phyloP scores from a whole-genome alignment of 2,329 filamentous ascomycete genomes.

The Aspergillus sclerotialis region DNA sequence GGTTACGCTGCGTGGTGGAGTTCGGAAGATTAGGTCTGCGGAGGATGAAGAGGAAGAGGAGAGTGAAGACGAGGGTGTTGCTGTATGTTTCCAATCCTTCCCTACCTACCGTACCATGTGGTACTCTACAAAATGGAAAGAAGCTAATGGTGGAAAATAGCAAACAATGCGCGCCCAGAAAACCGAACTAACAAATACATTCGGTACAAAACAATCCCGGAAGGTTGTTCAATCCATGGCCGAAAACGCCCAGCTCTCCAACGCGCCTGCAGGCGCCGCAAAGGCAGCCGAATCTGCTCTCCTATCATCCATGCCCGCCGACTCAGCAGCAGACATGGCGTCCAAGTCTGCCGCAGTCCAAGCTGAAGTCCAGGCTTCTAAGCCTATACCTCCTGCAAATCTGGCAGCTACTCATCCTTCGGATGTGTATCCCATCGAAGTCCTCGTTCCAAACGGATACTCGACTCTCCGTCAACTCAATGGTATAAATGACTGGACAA shows the following conservation, averaged over 20 bases:
- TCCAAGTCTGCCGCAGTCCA: slow-evolving; percentile 29
- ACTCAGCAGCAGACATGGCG: slow-evolving; percentile 22
- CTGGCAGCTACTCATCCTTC: slow-evolving; percentile 36
- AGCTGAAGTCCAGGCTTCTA: slow-evolving; percentile 38
- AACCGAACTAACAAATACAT: slow-evolving; percentile 41
- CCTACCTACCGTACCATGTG: neutral
- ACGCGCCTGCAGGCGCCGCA: slow-evolving; percentile 26
- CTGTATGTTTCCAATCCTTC: slow-evolving; percentile 14
- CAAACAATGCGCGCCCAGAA: slow-evolving; percentile 32
- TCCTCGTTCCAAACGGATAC: slow-evolving; percentile 35
- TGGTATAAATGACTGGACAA: slow-evolving; percentile 37
- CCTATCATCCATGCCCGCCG: slow-evolving; percentile 34
- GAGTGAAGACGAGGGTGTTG: slow-evolving; percentile 21
- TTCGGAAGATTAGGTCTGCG: slow-evolving; percentile 23
- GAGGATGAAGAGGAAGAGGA: slow-evolving; percentile 22
- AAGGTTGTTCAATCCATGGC: slow-evolving; percentile 42
- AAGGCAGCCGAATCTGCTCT: slow-evolving; percentile 37
- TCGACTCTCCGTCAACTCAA: slow-evolving; percentile 37
- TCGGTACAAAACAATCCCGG: slow-evolving; percentile 45
- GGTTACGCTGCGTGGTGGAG: slow-evolving; percentile 47
- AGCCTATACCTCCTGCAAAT: slow-evolving; percentile 39
- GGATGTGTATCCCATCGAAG: slow-evolving; percentile 40
- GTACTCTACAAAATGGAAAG: neutral
- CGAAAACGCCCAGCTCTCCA: slow-evolving; percentile 42
- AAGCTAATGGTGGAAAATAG: slow-evolving; percentile 15